Evolutionary conservation across 2,329 filamentous ascomycete species (phyloP).

Genomic region (Amesomyces nigricolor): DNA sequence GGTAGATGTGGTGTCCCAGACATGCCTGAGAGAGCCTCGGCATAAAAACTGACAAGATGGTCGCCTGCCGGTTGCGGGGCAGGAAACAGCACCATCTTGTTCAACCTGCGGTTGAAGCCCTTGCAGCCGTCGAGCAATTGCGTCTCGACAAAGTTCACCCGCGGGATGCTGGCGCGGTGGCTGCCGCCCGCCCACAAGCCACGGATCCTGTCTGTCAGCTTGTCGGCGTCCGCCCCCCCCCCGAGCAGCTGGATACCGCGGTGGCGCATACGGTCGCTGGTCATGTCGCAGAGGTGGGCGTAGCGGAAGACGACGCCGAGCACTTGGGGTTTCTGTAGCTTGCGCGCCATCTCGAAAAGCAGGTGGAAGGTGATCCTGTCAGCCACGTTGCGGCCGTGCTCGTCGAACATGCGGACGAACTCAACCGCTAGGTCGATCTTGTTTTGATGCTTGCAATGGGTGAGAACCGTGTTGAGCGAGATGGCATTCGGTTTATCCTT

Average conservation of each 20-base stretch:
- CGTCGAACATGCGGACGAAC: constrained; percentile 26
- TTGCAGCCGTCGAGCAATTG: background rate
- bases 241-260: background rate
- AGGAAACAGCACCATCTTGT: background rate
- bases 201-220: background rate
- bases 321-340: constrained; percentile 30
- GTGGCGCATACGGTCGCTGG: constrained; percentile 29
- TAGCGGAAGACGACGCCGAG: constrained; percentile 33
- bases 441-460: constrained; percentile 27
- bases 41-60: too few species aligned
- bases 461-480: constrained; percentile 34
- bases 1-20: too few species aligned
- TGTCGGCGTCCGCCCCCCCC: background rate
- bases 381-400: background rate
- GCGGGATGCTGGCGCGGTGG: background rate
- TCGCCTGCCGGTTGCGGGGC: too few species aligned
- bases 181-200: constrained; percentile 5
- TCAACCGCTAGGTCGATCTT: constrained; percentile 23
- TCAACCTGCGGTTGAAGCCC: background rate
- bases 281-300: constrained; percentile 27
- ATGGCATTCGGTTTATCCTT: constrained; percentile 27
- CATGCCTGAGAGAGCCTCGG: too few species aligned
- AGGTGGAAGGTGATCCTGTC: constrained; percentile 33
- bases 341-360: constrained; percentile 36
- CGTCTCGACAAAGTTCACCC: background rate